phyloP scores from a whole-genome alignment of 352 stramenopile genomes.

The Globisporangium emineosum region DNA sequence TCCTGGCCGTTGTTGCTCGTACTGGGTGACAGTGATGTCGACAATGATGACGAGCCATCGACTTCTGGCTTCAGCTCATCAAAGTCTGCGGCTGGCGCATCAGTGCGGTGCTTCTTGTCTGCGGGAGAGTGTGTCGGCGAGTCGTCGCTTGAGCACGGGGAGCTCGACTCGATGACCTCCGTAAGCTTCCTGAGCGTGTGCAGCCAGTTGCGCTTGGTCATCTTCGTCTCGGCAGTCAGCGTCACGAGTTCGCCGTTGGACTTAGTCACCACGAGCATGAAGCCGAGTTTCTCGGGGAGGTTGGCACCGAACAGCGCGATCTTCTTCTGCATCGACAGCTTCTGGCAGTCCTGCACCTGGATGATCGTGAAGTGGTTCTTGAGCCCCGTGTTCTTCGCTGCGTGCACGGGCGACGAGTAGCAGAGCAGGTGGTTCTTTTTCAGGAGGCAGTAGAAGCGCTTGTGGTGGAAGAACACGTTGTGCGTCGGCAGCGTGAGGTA shows the following conservation, averaged over 20 bases:
- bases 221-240: constrained; percentile 14
- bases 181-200: constrained; percentile 21
- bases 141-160: not conserved
- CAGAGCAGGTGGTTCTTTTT: constrained; percentile 39
- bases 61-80: not conserved
- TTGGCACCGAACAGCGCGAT: constrained; percentile 54
- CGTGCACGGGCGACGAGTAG: constrained; percentile 49
- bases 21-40: not conserved
- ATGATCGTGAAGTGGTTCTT: constrained; percentile 53
- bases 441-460: constrained; percentile 68
- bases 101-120: constrained; percentile 10
- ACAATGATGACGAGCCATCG: too few relatives aligned
- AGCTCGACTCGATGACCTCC: constrained; percentile 7
- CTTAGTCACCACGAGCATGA: constrained; percentile 73
- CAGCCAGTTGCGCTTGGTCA: constrained; percentile 21
- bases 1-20: not conserved
- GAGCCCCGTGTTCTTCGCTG: constrained; percentile 37
- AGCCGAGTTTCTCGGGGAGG: constrained; percentile 39
- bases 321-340: constrained; percentile 58
- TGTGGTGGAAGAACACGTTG: constrained; percentile 56
- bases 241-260: constrained; percentile 54
- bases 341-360: constrained; percentile 55
- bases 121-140: constrained; percentile 3
- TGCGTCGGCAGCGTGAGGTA: constrained; percentile 51
- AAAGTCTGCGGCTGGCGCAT: not conserved